Base-by-base conservation (phyloP, 2,329 filamentous ascomycete genomes). In the Albifimbria verrucaria region DNA sequence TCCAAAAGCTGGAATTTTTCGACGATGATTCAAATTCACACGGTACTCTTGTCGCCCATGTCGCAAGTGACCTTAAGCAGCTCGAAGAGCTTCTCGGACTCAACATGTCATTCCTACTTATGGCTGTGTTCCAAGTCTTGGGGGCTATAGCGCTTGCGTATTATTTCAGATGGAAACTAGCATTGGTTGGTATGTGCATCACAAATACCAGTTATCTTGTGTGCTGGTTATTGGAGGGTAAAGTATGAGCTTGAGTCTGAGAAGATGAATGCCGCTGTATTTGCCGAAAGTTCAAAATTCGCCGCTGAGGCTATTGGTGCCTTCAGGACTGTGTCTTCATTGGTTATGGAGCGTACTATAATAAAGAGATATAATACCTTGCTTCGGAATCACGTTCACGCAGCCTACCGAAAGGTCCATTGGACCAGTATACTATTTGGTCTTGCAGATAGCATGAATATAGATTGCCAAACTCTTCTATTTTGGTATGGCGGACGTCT, bases 251-350 rank as follows among this genome's bases (percentile, higher is more conserved):
- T 77, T 11, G 73, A 81, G 48, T 83, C 86, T 36, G 81, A 85
- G 44, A 68, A 75, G 43, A 76, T 83, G 69, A 86, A 83, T 44
- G 73, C 79, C 2, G 72, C 72, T 2, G 78, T 85, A 0, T 87
- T 86, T 60, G 73, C 75, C 9, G 77, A 81, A 39, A 86, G 81
- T 57, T 83, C 83, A 0, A 77, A 85, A 53, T 86, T 87, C 54
- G 83, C 82, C 1, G 77, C 81, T 0, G 85, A 88, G 59, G 79
- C 83, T 2, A 81, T 87, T 4, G 76, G 79, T 2, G 83, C 83
- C 0, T 82, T 86, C 54, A 73, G 84, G n/a, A 87, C 85, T 0
- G 83, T 87, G 1, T 73, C 80, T 0, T 75, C 81, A 0, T 68
- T 88, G 3, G 83, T 80, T 0, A 79, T 87, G 72, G 84, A 88